Evolutionary conservation across 2,329 filamentous ascomycete species (phyloP), one percentile per base, ranked within the genome.

Genomic region (Xylariales sp.): DNA sequence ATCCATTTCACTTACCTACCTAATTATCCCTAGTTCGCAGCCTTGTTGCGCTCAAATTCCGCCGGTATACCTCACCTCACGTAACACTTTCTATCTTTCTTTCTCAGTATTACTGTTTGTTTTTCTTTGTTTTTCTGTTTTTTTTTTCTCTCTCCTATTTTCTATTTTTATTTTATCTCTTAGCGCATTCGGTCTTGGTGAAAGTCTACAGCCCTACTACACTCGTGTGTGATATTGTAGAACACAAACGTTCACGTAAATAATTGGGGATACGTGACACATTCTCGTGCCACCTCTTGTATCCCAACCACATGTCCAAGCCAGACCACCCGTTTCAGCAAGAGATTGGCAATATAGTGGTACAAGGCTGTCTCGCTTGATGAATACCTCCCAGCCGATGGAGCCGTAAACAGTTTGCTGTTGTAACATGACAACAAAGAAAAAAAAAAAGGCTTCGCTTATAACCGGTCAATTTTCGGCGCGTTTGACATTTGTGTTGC

Each of bases 401-500:
- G 49, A 32, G 34, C 49, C 49, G 49, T 52, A 34, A n/a, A 32
- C n/a, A 18, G 18, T 9, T 23, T 16, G 32, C 36, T 39, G 4
- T 39, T 6, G 36, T 18, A 7, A 54, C 10, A 39, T 36, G 32
- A 18, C 30, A 36, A 30, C 39, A 41, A 32, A 3, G 8, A 30
- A 53, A 8, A 16, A 55, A 55, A 32, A 43, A 32, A 45, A 16
- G 3, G 3, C 3, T 45, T 46, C 36, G 23, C 28, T 45, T 56
- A 23, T 16, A 45, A 56, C 54, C 54, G 54, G 54, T 30, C 54
- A 32, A 56, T 56, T 43, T 30, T 43, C 54, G 54, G 54, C 39
- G 34, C 32, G 32, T 54, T 63, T 62, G 48, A 54, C 41, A 46
- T 48, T 39, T 23, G 56, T 63, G 59, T 58, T 59, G 52, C 58